Evolutionary conservation across 2,329 filamentous ascomycete genomes (phyloP), one percentile per base, ranked within the genome.

Genomic region (Neophaeococcomyces mojaviensis): DNA sequence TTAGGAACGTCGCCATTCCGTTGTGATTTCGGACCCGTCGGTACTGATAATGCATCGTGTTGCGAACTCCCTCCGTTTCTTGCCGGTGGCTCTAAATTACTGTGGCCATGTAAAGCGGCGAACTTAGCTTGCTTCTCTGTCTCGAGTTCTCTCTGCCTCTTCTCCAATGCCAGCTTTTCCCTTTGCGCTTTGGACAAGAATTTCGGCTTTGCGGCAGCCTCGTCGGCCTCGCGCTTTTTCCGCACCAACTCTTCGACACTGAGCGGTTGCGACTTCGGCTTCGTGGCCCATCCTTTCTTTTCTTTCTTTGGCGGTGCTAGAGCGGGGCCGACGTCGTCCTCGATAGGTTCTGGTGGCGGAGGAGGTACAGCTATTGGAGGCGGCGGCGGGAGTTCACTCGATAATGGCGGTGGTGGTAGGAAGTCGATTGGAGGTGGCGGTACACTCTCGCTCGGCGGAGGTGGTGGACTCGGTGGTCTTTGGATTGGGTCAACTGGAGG

Each of bases 181-280:
- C 89, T 78, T 63, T 94, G 78, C 26, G 84, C 83, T 69, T 86
- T 92, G 3, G 86, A 84, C 18, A 95, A 70, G 62, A 94, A 94
- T 64, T 87, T 89, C 4, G 88, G 88, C 73, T 92, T 95, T 46
- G 86, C 78, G 8, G 87, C 84, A 13, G 84, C 87, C 30, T 84
- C 85, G 66, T 92, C 87, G 22, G 86, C 84, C 51, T 86, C 87
- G 61, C 85, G 86, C 73, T 94, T 94, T 68, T 89, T 84, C 55
- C 81, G 79, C 18, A 95, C 68, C 3, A 95, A 76, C 57, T 94
- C 86, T 65, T 95, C 88, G 47, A 95, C 82, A 61, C 87, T 89
- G 39, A 94, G 70, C 7, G 85, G 85, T 5, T 61, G 51, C 59
- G 66, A 52, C 54, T 68, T 67, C 49, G 66, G 43, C 60, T 57